A percentile compares a stretch with the other conserved stretches of the same genome.
These are phyloP conservation scores for Aphanomyces euteiches DNA, from an alignment of 352 stramenopile species.

Conservation along the genomic window DNA sequence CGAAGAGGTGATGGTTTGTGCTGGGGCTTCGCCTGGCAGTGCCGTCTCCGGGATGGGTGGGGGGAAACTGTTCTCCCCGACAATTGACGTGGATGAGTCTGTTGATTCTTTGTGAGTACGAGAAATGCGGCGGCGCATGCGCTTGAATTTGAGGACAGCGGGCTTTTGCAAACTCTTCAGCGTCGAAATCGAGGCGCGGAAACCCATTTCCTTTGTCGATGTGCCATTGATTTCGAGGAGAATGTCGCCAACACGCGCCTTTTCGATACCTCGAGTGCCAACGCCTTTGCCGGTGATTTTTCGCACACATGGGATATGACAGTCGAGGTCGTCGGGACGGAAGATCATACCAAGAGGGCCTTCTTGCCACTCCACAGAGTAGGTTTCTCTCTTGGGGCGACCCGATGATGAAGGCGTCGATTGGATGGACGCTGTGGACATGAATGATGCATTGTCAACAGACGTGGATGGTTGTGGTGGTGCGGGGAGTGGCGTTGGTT, in stretches of 20 bases:
- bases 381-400: slow-evolving; percentile 63
- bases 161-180: slow-evolving; percentile 84
- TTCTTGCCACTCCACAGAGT: slow-evolving; percentile 84
- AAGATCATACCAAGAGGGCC: slow-evolving; percentile 83
- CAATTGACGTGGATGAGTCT: not conserved
- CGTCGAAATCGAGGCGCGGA: slow-evolving; percentile 79
- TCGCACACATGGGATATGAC: slow-evolving; percentile 81
- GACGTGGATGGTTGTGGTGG: not conserved
- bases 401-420: not conserved
- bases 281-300: slow-evolving; percentile 85
- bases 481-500: not conserved
- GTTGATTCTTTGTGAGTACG: slow-evolving; percentile 24
- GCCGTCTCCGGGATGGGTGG: slow-evolving; percentile 39
- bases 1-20: slow-evolving; percentile 32
- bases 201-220: slow-evolving; percentile 79
- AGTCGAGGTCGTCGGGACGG: slow-evolving; percentile 79
- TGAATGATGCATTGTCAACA: not conserved
- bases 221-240: slow-evolving; percentile 81
- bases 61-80: slow-evolving; percentile 28
- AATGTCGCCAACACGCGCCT: slow-evolving; percentile 70
- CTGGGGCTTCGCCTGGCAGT: slow-evolving; percentile 33
- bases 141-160: slow-evolving; percentile 85
- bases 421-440: not conserved
- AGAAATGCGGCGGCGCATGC: slow-evolving; percentile 72
- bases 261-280: slow-evolving; percentile 75